Base-by-base conservation (phyloP, 345 rosid species). In the Murraya koenigii region DNA sequence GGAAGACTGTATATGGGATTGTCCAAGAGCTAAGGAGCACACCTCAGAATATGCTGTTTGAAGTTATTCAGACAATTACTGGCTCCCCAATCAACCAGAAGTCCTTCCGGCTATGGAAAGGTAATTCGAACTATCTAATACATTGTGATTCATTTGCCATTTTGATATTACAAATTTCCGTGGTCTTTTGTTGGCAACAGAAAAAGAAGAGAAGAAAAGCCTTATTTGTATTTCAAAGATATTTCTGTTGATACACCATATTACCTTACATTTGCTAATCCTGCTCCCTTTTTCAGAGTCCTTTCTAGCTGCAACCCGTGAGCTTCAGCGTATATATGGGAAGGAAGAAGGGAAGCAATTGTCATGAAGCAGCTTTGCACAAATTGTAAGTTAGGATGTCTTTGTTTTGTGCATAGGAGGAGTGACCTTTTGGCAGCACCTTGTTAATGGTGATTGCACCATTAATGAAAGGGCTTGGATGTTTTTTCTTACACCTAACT, bases 11-110 rank as follows among this genome's bases (percentile, higher is more conserved):
- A 23, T 88, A 88, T 76, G 92, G 90, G 63, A 85, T 84, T 56
- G 90, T 87, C 70, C 92, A 88, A 80, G 88, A 88, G 85, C 85
- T 88, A 38, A 84, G 90, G 70, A 88, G 90, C 82, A 88, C 90
- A 1, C 90, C 90, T 41, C 90, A 80, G 77, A 82, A 81, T 77
- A 84, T 87, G 88, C 32, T 88, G 80, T 88, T 88, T 80, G 87
- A 87, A 6, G 86, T 82, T 77, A 87, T 88, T 67, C 90, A 84
- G 80, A 85, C 82, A 32, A 88, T 88, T 41, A 85, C 90, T 36
- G 90, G 92, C 77, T 87, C 90, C 3, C 83, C 87, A 69, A 86
- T 88, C 77, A 86, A 88, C 68, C 90, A 86, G 80, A 86, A 86
- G 84, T 87, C 85, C 30, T 88, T 85, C 77, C 80, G 80, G 71